Percentiles rank a stretch among this genome's conserved stretches.
These are phyloP conservation scores for Gymnopilus dilepis DNA, from an alignment of 768 basidiomycete genomes.

Conservation along the genomic window DNA sequence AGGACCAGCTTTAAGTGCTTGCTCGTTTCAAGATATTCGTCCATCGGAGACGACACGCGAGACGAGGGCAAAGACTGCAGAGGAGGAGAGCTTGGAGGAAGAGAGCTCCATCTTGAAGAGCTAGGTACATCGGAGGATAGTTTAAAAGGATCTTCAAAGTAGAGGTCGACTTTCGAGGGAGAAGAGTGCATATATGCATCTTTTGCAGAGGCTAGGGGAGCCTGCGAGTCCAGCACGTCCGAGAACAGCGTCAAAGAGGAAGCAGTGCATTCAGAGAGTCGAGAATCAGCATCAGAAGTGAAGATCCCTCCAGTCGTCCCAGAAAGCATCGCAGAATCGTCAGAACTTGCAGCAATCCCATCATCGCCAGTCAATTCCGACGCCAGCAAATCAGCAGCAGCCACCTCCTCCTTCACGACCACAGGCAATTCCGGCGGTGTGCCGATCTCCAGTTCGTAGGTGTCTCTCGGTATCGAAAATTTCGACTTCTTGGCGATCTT, in stretches of 20 bases:
- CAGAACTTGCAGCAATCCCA: background rate
- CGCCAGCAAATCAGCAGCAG: background rate
- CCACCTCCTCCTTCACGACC: constrained; percentile 9
- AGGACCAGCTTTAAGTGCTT: background rate
- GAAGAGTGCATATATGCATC: constrained; percentile 7
- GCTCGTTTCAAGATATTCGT: background rate
- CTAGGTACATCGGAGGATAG: background rate
- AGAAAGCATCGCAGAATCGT: background rate
- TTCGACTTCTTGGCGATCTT: constrained; percentile 32
- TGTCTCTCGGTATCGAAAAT: constrained; percentile 34
- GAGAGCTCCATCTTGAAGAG: constrained; percentile 6
- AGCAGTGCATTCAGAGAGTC: background rate
- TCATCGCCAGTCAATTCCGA: background rate
- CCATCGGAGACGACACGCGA: background rate
- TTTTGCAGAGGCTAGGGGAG: background rate
- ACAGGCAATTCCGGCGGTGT: constrained; percentile 33
- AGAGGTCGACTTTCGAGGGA: background rate
- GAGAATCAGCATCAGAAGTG: background rate
- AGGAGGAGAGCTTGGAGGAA: constrained; percentile 25
- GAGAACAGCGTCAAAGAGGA: background rate
- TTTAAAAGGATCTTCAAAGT: background rate
- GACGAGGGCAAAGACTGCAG: constrained; percentile 1
- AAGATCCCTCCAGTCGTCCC: background rate
- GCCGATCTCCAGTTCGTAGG: constrained; percentile 45
- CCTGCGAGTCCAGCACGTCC: background rate